Evolutionary conservation across 2,329 filamentous ascomycete species (phyloP).

Genomic region (Trichoderma koningii): DNA sequence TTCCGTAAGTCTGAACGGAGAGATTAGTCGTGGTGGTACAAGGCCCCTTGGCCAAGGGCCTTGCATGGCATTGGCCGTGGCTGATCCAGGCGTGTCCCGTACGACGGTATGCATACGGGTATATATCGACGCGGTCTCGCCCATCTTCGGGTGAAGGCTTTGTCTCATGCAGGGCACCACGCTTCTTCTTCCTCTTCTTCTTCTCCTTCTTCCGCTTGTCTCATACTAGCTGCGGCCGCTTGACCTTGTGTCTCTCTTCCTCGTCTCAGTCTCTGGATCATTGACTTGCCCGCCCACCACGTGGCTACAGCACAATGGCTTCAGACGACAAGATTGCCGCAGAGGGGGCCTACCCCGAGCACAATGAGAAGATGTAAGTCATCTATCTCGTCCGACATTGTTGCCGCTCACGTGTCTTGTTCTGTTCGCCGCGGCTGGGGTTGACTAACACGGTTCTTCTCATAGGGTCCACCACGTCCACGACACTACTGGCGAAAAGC

Average conservation of each 20-base stretch:
- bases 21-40: too few relatives aligned
- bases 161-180: slow-evolving; percentile 11
- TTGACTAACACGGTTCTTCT: background rate
- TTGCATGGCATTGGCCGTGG: slow-evolving; percentile 1
- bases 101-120: background rate
- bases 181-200: background rate
- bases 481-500: slow-evolving; percentile 4
- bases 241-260: background rate
- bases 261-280: slow-evolving; percentile 14
- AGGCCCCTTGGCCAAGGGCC: slow-evolving; percentile 1
- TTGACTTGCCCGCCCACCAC: slow-evolving; percentile 2
- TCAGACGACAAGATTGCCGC: slow-evolving; percentile 20
- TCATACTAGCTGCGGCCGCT: slow-evolving; percentile 1
- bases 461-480: slow-evolving; percentile 6
- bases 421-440: background rate
- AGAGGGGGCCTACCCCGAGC: slow-evolving; percentile 18
- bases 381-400: background rate
- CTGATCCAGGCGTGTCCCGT: slow-evolving; percentile 8
- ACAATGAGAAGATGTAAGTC: slow-evolving; percentile 26
- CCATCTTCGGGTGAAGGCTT: slow-evolving; percentile 17
- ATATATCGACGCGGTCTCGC: slow-evolving; percentile 10
- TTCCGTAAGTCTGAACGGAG: background rate
- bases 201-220: too few relatives aligned
- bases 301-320: slow-evolving; percentile 19
- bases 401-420: background rate